Evolutionary conservation across 768 basidiomycete species (phyloP).

Genomic region (Suillus hirtellus): DNA sequence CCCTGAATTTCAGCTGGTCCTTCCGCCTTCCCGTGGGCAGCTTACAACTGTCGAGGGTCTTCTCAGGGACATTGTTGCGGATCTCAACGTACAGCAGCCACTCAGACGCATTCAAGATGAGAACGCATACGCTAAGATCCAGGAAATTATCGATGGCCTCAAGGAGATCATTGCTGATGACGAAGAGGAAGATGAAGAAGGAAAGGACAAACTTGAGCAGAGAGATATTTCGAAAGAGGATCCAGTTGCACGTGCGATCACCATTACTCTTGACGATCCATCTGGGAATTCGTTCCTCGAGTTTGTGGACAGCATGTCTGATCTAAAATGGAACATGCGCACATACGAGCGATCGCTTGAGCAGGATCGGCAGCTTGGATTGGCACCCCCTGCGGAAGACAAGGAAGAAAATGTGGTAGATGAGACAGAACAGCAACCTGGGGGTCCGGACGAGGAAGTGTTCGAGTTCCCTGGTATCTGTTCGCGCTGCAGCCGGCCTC

Average conservation of each 20-base stretch:
- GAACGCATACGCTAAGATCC: slow-evolving; percentile 69
- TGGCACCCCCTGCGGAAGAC: slow-evolving; percentile 54
- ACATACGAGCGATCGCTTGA: slow-evolving; percentile 77
- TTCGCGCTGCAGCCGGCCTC: slow-evolving; percentile 80
- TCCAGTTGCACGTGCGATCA: slow-evolving; percentile 69
- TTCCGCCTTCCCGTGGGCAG: slow-evolving; percentile 89
- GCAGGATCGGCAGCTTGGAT: slow-evolving; percentile 80
- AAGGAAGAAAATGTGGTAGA: slow-evolving; percentile 7
- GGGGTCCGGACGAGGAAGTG: slow-evolving; percentile 76
- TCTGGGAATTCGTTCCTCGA: slow-evolving; percentile 95
- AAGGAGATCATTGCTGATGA: slow-evolving; percentile 64
- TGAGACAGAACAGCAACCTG: slow-evolving; percentile 30
- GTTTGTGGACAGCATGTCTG: slow-evolving; percentile 80
- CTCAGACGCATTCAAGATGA: slow-evolving; percentile 79
- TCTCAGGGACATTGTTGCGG: slow-evolving; percentile 75
- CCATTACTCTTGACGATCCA: slow-evolving; percentile 87
- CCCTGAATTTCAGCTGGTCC: slow-evolving; percentile 87
- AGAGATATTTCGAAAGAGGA: slow-evolving; percentile 39
- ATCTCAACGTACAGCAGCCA: slow-evolving; percentile 81
- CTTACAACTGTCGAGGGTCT: slow-evolving; percentile 97
- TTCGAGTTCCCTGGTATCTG: slow-evolving; percentile 86
- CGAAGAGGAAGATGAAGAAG: slow-evolving; percentile 40
- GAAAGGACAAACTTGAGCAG: slow-evolving; percentile 33
- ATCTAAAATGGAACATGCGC: slow-evolving; percentile 90
- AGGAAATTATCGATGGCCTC: slow-evolving; percentile 66